phyloP scores from a whole-genome alignment of 257 asterid genomes.

The Fraxinus quadrangulata region DNA sequence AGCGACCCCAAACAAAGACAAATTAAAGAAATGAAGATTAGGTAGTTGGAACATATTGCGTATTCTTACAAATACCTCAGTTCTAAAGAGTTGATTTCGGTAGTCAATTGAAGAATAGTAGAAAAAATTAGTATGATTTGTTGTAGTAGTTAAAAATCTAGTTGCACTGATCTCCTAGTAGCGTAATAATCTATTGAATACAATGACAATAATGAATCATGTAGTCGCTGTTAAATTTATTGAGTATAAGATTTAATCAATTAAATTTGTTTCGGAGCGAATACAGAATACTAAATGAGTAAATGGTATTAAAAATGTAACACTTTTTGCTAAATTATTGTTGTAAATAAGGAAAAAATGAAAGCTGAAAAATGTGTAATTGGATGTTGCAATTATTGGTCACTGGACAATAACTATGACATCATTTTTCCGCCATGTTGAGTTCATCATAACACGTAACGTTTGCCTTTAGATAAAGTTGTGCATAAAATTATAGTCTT shows the following conservation, averaged over 20 bases:
- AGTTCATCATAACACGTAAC: too few relatives aligned
- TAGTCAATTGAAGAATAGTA: not conserved
- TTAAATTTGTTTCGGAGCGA: not conserved
- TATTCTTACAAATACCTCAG: not conserved
- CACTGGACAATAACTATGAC: too few relatives aligned
- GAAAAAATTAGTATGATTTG: not conserved
- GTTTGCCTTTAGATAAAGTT: not conserved
- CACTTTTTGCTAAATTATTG: not conserved
- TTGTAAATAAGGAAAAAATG: not conserved
- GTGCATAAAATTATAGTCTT: not conserved
- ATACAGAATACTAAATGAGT: not conserved
- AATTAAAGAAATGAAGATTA: not conserved
- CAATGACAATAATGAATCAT: not conserved
- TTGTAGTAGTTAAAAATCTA: not conserved
- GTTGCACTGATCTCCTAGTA: not conserved
- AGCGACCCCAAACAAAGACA: not conserved
- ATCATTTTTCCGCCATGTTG: too few relatives aligned
- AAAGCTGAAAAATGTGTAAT: not conserved
- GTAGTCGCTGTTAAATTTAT: not conserved
- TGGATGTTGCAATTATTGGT: not conserved
- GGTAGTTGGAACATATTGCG: not conserved
- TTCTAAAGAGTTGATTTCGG: not conserved
- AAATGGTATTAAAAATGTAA: not conserved
- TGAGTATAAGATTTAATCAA: not conserved
- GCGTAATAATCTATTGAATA: too few relatives aligned